Base-by-base conservation (phyloP, 257 asterid genomes). In the Nyctanthes arbortristis region DNA sequence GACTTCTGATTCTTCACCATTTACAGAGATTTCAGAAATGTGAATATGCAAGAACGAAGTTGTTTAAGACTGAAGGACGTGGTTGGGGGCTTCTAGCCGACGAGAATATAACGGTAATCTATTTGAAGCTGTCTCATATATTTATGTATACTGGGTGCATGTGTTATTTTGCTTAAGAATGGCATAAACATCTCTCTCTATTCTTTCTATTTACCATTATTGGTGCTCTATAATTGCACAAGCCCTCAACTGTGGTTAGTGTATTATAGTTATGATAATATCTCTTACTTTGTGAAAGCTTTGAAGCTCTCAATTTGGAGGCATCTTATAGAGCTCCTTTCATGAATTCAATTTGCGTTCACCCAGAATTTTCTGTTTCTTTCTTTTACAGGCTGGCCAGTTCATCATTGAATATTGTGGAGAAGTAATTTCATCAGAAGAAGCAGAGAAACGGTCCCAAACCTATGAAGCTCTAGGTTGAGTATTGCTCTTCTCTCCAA, bases 41-140 rank as follows among this genome's bases (percentile, higher is more conserved):
- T 67, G 91, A 88, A 74, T 81, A 87, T 66, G 91, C 87, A n/a
- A 83, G 87, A 75, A 85, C 87, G 43, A 90, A 76, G 84, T 73
- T 93, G 84, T 84, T 87, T 77, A 80, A 85, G 65, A 93, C 97
- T 67, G 93, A 87, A 73, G 97, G 96, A 66, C 90, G 96, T 74
- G 97, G 98, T 61, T 93, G 98, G 94, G 98, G 96, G 78, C 95
- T 93, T 81, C 77, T 68, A 18, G 87, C 98, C 39, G 92, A 87
- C 67, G 89, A 90, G 66, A 66, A 72, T 69, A 82, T 93, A 14
- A 80, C 85, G 96, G 98, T 88, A 84, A 77, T 69, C 63, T 25
- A 57, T 75, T 64, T 70, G 61, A 64, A 62, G 61, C 63, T 52
- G 65, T 78, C 52, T 63, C 25, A 4, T 66, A 24, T 52, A 64